These are phyloP conservation scores for Herpetomonas tarakana DNA, from an alignment of 208 protist species.

Conservation along the genomic window DNA sequence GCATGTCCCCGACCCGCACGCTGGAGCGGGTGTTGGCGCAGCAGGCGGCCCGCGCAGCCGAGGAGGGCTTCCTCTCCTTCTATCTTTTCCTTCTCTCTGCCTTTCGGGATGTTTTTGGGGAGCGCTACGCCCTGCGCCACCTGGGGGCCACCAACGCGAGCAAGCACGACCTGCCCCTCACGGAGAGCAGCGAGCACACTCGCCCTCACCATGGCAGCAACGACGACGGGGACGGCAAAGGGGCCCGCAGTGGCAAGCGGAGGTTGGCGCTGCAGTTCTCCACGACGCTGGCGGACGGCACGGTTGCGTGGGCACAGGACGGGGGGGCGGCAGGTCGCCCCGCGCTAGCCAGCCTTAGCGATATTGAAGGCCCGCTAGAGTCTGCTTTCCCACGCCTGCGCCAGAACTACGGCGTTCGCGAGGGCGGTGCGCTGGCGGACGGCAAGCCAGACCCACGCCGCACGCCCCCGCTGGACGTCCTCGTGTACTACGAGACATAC, in stretches of 20 bases:
- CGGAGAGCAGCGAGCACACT: conserved; percentile 2
- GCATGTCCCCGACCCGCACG: conserved; percentile 48
- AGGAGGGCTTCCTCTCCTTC: conserved; percentile 46
- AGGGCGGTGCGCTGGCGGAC: background rate
- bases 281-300: conserved; percentile 1
- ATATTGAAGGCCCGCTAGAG: conserved; percentile 26
- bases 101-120: conserved; percentile 75
- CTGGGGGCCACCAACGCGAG: conserved; percentile 69
- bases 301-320: background rate
- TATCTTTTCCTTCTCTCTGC: conserved; percentile 45
- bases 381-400: conserved; percentile 50
- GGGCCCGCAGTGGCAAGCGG: background rate
- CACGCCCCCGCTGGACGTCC: conserved; percentile 57
- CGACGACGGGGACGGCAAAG: conserved; percentile 4
- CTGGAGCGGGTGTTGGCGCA: conserved; percentile 39
- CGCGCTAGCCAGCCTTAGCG: conserved; percentile 6
- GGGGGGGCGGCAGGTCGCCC: too few relatives aligned
- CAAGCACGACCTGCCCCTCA: conserved; percentile 28
- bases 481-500: conserved; percentile 68
- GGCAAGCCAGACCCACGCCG: conserved; percentile 10
- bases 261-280: background rate
- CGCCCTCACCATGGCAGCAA: conserved; percentile 1
- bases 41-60: conserved; percentile 27
- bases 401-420: conserved; percentile 24
- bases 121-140: conserved; percentile 67